Conservation (phyloP, 371 early-diverging fungal species). For the Syncephalastrum racemosum region DNA sequence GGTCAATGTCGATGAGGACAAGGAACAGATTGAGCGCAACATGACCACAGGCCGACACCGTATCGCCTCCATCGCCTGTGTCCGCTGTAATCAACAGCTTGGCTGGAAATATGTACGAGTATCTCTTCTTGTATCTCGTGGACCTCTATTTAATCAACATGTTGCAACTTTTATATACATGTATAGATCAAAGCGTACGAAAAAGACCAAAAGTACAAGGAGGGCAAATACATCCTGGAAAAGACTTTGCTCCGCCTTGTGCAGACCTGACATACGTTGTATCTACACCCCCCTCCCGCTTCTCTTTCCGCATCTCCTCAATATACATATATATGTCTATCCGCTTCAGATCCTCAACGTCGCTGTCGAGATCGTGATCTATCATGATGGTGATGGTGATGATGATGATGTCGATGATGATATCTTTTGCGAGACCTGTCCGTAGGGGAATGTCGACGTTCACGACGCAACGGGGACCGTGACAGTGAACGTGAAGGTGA, state of each 20-base stretch:
- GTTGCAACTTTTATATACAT: not conserved
- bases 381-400: too few relatives aligned
- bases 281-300: too few relatives aligned
- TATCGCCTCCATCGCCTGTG: slow-evolving; percentile 64
- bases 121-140: not conserved
- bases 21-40: slow-evolving; percentile 23
- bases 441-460: too few relatives aligned
- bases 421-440: slow-evolving; percentile 1
- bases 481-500: not conserved
- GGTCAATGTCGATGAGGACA: slow-evolving; percentile 10
- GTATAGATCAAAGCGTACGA: slow-evolving; percentile 66
- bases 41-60: slow-evolving; percentile 79
- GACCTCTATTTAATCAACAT: too few relatives aligned
- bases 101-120: slow-evolving; percentile 75
- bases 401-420: not conserved
- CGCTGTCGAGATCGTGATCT: too few relatives aligned
- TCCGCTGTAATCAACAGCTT: slow-evolving; percentile 52
- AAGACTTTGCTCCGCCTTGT: slow-evolving; percentile 22
- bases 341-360: too few relatives aligned
- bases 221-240: slow-evolving; percentile 74
- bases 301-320: too few relatives aligned
- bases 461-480: not conserved
- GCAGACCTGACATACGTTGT: not conserved
- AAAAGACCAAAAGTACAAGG: slow-evolving; percentile 77
- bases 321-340: too few relatives aligned